Evolutionary conservation across 2,329 filamentous ascomycete species (phyloP), one percentile per base, ranked within the genome.

Genomic region (Cladosporium sp.): DNA sequence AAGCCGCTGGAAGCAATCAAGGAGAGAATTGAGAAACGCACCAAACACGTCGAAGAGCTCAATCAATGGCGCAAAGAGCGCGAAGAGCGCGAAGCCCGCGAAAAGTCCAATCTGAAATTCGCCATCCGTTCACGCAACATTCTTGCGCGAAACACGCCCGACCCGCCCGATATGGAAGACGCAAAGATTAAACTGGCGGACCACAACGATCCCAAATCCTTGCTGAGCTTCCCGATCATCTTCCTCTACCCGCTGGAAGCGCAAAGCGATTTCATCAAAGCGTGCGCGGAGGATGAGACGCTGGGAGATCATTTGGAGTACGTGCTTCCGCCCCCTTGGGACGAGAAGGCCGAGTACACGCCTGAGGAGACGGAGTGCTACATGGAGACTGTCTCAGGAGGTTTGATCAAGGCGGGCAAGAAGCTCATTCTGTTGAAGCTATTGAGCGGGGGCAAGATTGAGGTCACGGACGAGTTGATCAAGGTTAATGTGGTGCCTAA

Each of bases 221-320:
- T 78, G 0, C 76, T 99, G 1, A 76, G 76, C 3, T 88, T 96
- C 62, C 93, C 93, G 0, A 78, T 86, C 0, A 77, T 97, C 54
- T 72, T 99, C 50, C 75, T 99, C 50, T 99, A 99, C 68, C 92
- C 93, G 4, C 74, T 85, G 56, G 78, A 89, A 54, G 77, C 86
- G 41, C 84, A 97, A 73, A 87, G 83, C 1, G 93, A 99, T 68
- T 93, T 99, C 61, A 80, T 99, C 70, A 96, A 95, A 73, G 81
- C 82, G 0, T 93, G 96, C 61, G 77, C 78, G 47, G 93, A 97
- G 75, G 82, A 78, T 53, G 84, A 93, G 59, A 79, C 78, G 13
- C 74, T 96, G 22, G 78, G 77, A 7, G 84, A 92, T 58, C 91
- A 96, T 68, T 74, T 99, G 43, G 76, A 77, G 3, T 96, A 96